Percentiles rank a stretch among this genome's conserved stretches.
These are phyloP conservation scores for Zygosaccharomyces bisporus DNA, from an alignment of 805 yeast species.

Conservation along the genomic window DNA sequence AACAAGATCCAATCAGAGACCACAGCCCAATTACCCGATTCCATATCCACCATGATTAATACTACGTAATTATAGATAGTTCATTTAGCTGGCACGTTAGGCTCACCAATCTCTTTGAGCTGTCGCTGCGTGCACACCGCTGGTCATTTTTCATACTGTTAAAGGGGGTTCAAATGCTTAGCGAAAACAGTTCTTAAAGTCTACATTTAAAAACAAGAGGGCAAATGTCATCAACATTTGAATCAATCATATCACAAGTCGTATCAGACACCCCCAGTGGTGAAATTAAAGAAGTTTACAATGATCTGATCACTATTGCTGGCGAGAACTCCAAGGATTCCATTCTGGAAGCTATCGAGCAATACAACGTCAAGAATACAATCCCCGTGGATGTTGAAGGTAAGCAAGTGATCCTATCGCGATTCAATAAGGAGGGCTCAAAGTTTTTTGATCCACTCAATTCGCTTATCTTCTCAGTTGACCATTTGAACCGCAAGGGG, in stretches of 20 bases:
- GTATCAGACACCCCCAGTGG: conserved; percentile 36
- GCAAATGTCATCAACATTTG: conserved; percentile 25
- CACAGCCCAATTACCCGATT: neutral
- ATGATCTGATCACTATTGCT: conserved; percentile 44
- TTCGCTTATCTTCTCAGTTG: conserved; percentile 53
- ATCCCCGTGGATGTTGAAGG: conserved; percentile 36
- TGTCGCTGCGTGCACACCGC: neutral
- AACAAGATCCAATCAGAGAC: conserved; percentile 4
- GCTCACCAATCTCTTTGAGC: neutral
- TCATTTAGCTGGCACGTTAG: neutral
- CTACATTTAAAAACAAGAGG: neutral
- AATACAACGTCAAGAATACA: conserved; percentile 41
- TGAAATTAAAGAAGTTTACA: conserved; percentile 33
- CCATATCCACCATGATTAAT: conserved; percentile 3
- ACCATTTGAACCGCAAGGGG: conserved; percentile 47
- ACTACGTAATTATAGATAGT: neutral
- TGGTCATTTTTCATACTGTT: neutral
- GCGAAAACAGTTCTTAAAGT: neutral
- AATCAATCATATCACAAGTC: conserved; percentile 27
- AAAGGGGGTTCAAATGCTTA: neutral
- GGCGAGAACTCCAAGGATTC: conserved; percentile 39
- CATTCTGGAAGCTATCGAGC: conserved; percentile 37
- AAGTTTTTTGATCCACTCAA: conserved; percentile 54
- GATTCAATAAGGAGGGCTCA: conserved; percentile 46
- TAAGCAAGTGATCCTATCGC: conserved; percentile 43